Percentiles rank a stretch among this genome's conserved stretches.
Conservation (phyloP, 164 flowering plant species). For the Stephania yunnanensis region DNA sequence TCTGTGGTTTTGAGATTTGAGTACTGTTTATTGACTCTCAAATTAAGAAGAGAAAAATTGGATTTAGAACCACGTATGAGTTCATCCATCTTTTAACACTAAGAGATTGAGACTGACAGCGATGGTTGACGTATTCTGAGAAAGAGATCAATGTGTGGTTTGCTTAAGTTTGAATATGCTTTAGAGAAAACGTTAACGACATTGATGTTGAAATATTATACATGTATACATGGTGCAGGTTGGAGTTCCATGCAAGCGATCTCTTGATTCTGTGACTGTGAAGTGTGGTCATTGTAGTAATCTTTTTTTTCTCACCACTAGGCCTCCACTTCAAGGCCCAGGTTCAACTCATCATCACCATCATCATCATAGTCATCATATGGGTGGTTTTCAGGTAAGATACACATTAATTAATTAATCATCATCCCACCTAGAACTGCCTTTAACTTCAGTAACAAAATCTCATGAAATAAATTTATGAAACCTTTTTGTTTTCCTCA, state of each 20-base stretch:
- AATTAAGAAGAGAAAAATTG: too few species aligned
- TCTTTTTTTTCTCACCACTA: conserved; percentile 75
- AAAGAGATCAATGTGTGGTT: background rate
- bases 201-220: background rate
- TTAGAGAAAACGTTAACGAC: background rate
- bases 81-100: background rate
- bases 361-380: conserved; percentile 10
- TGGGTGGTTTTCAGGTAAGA: conserved; percentile 33
- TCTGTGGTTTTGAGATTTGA: background rate
- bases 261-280: conserved; percentile 83
- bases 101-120: background rate
- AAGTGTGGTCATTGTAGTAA: conserved; percentile 92
- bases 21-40: too few species aligned
- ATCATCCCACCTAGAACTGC: background rate
- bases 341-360: conserved; percentile 30
- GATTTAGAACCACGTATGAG: too few species aligned
- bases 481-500: too few species aligned
- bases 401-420: background rate
- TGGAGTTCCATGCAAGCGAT: conserved; percentile 73
- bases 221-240: conserved; percentile 37
- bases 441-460: background rate
- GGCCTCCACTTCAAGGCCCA: conserved; percentile 55
- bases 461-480: background rate
- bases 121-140: background rate
- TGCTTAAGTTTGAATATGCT: background rate